Evolutionary conservation across 768 basidiomycete genomes (phyloP).

Genomic region (Podaxis carcinomalis): DNA sequence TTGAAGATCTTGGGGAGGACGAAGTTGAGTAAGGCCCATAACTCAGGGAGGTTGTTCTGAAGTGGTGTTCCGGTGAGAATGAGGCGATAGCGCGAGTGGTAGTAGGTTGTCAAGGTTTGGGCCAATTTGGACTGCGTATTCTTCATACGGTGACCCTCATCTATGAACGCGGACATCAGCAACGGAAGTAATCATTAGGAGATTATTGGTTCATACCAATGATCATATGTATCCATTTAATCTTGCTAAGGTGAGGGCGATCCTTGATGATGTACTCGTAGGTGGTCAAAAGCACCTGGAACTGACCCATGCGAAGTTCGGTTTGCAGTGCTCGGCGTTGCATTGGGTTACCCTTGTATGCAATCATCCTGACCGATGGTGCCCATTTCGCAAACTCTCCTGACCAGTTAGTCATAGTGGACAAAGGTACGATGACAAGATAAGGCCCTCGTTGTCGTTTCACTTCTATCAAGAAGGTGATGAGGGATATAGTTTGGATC

Average conservation of each 20-base stretch:
- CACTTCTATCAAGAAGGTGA: constrained; percentile 87
- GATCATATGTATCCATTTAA: constrained; percentile 98
- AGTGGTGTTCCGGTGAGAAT: constrained; percentile 95
- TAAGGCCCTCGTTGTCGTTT: constrained; percentile 93
- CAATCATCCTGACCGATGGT: constrained; percentile 69
- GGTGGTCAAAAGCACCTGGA: constrained; percentile 91
- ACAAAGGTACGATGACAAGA: constrained; percentile 92
- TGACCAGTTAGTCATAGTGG: constrained; percentile 96
- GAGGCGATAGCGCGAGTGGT: constrained; percentile 88
- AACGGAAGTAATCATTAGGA: constrained; percentile 2
- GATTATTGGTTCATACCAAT: constrained; percentile 52
- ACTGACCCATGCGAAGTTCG: constrained; percentile 74
- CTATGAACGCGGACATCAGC: constrained; percentile 28
- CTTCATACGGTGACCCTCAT: constrained; percentile 98
- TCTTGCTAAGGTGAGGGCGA: constrained; percentile 81
- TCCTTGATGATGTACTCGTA: constrained; percentile 99
- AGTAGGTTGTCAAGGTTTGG: constrained; percentile 87
- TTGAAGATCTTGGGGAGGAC: constrained; percentile 95
- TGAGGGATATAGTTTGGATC: constrained; percentile 92
- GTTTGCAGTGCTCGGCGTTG: constrained; percentile 76
- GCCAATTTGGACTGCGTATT: constrained; percentile 87
- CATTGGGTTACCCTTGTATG: constrained; percentile 90
- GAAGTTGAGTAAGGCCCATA: constrained; percentile 95
- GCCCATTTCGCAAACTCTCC: constrained; percentile 99
- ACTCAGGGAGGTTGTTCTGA: constrained; percentile 94